Percentiles rank a stretch among this genome's conserved stretches.
Evolutionary conservation across 345 rosid genomes (phyloP).

Genomic region (Carallia pectinifolia): DNA sequence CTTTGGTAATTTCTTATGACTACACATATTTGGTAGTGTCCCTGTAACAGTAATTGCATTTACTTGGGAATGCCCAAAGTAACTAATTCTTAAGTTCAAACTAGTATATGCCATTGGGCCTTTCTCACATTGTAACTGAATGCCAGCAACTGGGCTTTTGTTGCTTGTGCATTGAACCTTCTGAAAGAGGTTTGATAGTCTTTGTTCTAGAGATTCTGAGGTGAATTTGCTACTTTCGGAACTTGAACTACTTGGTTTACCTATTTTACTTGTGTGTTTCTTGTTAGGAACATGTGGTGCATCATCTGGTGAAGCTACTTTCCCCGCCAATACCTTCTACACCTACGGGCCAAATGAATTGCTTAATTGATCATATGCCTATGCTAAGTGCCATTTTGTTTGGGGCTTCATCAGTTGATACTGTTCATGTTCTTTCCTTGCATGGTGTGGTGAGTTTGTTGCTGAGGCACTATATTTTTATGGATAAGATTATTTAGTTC

Average conservation of each 20-base stretch:
- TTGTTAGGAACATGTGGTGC: slow-evolving; percentile 61
- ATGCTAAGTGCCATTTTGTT: slow-evolving; percentile 53
- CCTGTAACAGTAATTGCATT: no score
- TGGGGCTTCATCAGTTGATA: slow-evolving; percentile 52
- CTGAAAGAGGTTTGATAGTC: neutral
- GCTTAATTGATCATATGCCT: slow-evolving; percentile 47
- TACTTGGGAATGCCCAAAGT: no score
- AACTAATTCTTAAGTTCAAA: no score
- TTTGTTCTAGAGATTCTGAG: neutral
- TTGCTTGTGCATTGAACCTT: neutral
- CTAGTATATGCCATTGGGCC: no score
- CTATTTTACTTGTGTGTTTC: slow-evolving; percentile 12
- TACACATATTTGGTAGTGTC: no score
- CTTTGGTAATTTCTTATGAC: no score
- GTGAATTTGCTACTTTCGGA: neutral
- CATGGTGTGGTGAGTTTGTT: slow-evolving; percentile 60
- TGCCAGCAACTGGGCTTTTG: no score
- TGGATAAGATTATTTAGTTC: neutral
- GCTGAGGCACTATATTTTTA: neutral
- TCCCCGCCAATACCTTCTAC: slow-evolving; percentile 51
- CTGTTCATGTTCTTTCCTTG: slow-evolving; percentile 57
- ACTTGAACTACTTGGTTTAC: slow-evolving; percentile 2
- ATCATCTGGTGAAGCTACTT: slow-evolving; percentile 58
- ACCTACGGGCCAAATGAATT: slow-evolving; percentile 36
- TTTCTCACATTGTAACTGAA: no score